Evolutionary conservation across 106 monocot species (phyloP).

Genomic region (Phalaenopsis aphrodite): DNA sequence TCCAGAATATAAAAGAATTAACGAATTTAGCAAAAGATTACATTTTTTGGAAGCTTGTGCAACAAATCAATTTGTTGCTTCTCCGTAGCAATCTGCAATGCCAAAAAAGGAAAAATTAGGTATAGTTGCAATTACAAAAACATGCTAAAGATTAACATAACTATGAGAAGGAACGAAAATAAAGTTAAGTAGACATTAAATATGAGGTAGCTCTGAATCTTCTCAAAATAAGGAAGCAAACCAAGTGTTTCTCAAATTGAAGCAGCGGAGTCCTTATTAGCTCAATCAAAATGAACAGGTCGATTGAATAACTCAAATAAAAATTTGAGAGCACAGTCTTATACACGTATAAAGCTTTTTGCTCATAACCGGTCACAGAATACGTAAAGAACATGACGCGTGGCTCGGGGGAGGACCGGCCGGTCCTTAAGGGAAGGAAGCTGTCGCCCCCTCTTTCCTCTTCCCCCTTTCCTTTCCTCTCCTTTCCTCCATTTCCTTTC

Average conservation of each 20-base stretch:
- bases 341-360: no score
- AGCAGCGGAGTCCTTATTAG: not conserved
- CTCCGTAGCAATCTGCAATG: constrained; percentile 27
- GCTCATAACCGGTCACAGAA: no score
- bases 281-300: not conserved
- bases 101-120: not conserved
- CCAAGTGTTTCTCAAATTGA: no score
- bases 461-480: no score
- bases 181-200: constrained; percentile 5
- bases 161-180: not conserved
- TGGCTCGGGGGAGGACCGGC: no score
- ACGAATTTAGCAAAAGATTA: constrained; percentile 9
- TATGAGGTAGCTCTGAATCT: not conserved
- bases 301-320: not conserved
- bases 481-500: no score
- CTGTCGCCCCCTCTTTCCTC: no score
- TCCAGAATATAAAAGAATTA: not conserved
- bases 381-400: no score
- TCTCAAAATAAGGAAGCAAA: not conserved
- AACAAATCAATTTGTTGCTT: constrained; percentile 36
- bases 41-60: constrained; percentile 67
- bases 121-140: not conserved
- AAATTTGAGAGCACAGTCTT: not conserved
- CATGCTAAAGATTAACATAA: not conserved
- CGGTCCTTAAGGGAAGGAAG: no score